Evolutionary conservation across 495 filamentous ascomycete genomes (phyloP), one percentile per base, ranked within the genome.

Genomic region (Antarctomyces pellizariae): DNA sequence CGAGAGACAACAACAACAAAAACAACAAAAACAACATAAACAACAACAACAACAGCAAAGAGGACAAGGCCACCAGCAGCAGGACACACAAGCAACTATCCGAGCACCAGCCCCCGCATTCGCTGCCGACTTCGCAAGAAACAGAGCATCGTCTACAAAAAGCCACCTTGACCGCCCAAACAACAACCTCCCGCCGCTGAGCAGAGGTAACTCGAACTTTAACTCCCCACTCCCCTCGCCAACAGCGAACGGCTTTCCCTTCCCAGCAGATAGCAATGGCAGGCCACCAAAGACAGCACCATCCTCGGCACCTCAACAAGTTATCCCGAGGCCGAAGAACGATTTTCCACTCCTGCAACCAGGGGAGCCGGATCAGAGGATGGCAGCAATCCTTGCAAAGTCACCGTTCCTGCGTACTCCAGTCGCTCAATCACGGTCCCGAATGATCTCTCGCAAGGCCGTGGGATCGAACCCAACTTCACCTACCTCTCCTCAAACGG

Each of bases 81-180:
- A 21, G 19, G 7, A 10, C 7, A 21, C 19, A 21, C 6, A 10
- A 21, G 19, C 7, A 21, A 21, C 6, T 6, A 6, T 10, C 10
- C 10, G 19, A 21, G n/a, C n/a, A n/a, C n/a, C n/a, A 21, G 6
- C 7, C 19, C 19, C 19, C 10, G 10, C 19, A 21, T 21, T 6
- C 10, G 19, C 7, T 7, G 19, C 19, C 19, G 10, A 7, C 19
- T 6, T 6, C 6, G 10, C 6, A 21, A 21, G 19, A 21, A 10
- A 21, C 6, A 6, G 19, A 21, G 52, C 1, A 36, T 45, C 8
- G 58, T 51, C 22, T 67, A 62, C 41, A 75, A 73, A 50, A 65
- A 64, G 24, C 60, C 60, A 15, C 63, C 67, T 1, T 6, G 7
- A 21, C 10, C 19, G 10, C 19, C 19, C 19, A 6, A 21, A n/a